phyloP scores from a whole-genome alignment of 140 eudicot species.

The Anethum foeniculum region DNA sequence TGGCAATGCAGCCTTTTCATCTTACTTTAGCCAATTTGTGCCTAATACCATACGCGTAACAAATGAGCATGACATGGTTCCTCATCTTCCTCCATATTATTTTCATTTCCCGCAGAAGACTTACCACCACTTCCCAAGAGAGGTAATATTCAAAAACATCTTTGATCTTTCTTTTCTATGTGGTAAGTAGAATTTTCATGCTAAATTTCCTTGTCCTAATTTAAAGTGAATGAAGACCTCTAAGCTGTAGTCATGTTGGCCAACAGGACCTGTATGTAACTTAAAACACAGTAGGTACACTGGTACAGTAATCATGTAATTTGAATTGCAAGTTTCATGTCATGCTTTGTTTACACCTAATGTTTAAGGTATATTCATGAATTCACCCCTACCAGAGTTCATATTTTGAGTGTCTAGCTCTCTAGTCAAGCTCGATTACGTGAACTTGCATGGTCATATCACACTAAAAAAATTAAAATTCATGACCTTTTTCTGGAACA shows the following conservation, averaged over 20 bases:
- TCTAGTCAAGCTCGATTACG: neutral
- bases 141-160: slow-evolving; percentile 36
- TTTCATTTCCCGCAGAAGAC: slow-evolving; percentile 61
- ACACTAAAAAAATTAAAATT: neutral
- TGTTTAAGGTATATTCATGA: neutral
- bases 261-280: neutral
- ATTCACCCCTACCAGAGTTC: neutral
- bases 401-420: neutral
- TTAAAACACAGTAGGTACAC: neutral
- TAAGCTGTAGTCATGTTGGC: neutral
- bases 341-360: neutral
- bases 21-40: slow-evolving; percentile 57
- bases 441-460: neutral
- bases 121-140: slow-evolving; percentile 87
- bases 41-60: slow-evolving; percentile 91
- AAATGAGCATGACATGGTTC: slow-evolving; percentile 80
- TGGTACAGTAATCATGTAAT: neutral
- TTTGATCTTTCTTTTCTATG: neutral
- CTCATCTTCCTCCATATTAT: slow-evolving; percentile 95
- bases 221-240: neutral
- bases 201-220: neutral
- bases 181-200: neutral
- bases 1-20: slow-evolving; percentile 82
- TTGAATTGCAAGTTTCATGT: neutral
- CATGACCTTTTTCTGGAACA: neutral